Conservation (phyloP, 768 basidiomycete species). For the Termitomyces heimii region DNA sequence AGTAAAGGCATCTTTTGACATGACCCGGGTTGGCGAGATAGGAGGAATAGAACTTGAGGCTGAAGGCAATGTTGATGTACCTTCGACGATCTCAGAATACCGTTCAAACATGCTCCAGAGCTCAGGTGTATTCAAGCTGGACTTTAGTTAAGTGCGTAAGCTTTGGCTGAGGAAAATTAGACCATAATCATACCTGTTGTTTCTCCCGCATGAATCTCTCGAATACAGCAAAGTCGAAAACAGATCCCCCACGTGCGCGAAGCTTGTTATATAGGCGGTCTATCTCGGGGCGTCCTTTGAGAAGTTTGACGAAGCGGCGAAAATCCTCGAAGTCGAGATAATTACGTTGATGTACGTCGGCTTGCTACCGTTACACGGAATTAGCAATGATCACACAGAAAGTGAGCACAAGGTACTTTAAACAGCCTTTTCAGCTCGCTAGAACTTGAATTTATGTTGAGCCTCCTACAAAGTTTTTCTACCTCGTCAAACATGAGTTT, state of each 20-base stretch:
- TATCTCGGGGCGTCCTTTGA: slow-evolving; percentile 82
- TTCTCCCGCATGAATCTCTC: slow-evolving; percentile 39
- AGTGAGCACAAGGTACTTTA: slow-evolving; percentile 30
- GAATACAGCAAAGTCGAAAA: slow-evolving; percentile 37
- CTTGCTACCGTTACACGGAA: slow-evolving; percentile 41
- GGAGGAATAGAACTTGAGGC: slow-evolving; percentile 1
- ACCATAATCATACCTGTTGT: slow-evolving; percentile 31
- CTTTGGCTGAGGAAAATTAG: neutral
- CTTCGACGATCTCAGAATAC: slow-evolving; percentile 22
- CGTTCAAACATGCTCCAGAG: slow-evolving; percentile 33
- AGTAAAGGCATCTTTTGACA: slow-evolving; percentile 63
- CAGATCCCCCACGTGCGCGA: slow-evolving; percentile 20
- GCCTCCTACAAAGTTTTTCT: slow-evolving; percentile 60
- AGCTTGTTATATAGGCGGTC: slow-evolving; percentile 54
- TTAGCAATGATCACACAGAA: slow-evolving; percentile 1
- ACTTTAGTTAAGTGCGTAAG: slow-evolving; percentile 22
- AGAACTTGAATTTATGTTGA: slow-evolving; percentile 61
- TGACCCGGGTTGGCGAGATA: slow-evolving; percentile 16
- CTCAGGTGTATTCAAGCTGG: slow-evolving; percentile 26
- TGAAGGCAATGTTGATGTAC: slow-evolving; percentile 20
- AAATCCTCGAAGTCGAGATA: slow-evolving; percentile 82
- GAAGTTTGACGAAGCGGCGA: slow-evolving; percentile 74
- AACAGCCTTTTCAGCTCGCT: slow-evolving; percentile 59
- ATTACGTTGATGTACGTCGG: slow-evolving; percentile 47
- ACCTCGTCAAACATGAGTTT: slow-evolving; percentile 70